Base-by-base conservation (phyloP, 2,329 filamentous ascomycete genomes). In the Davidsoniella australis region DNA sequence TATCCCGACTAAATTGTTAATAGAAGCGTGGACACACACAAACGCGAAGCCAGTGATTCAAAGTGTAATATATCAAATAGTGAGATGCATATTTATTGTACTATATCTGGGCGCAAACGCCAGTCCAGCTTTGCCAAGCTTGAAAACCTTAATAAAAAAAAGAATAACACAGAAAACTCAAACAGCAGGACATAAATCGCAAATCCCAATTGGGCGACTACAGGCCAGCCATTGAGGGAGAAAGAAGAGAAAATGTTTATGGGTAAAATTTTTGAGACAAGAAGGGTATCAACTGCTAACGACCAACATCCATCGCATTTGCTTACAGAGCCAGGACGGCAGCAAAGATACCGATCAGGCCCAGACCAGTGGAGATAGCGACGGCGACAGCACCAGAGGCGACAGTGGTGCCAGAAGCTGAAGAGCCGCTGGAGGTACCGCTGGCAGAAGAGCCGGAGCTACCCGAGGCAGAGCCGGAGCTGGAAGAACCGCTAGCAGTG, bases 281-380 rank as follows among this genome's bases (percentile, higher is more conserved):
- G 26, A 29, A 33, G 48, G 42, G 41, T 43, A 44, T 38, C 14
- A 46, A 46, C 29, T 46, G 38, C 44, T 36, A 38, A 46, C 18
- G 18, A 23, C 18, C 24, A 46, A 45, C n/a, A 36, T 33, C 42
- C 12, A 10, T 24, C 44, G 41, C 29, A 41, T 39, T 12, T 33
- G 9, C 29, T 67, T 71, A 76, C 58, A 76, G 58, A 56, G 69
- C 69, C 49, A 74, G 55, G 54, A 75, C 56, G 51, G 70, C 72
- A 55, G 66, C 72, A 20, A 70, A 20, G 50, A 73, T 60, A 55
- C 69, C 72, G 48, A 72, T 53, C 16, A 74, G 47, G 36, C 67
- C 68, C 18, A 65, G 45, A 6, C 64, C 65, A 20, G 68, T 65
- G 37, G 67, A 64, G 29, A 64, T 60, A 44, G 63, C 59, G 38